Evolutionary conservation across 1,139 yeast species (phyloP).

Genomic region (Candida sp.): DNA sequence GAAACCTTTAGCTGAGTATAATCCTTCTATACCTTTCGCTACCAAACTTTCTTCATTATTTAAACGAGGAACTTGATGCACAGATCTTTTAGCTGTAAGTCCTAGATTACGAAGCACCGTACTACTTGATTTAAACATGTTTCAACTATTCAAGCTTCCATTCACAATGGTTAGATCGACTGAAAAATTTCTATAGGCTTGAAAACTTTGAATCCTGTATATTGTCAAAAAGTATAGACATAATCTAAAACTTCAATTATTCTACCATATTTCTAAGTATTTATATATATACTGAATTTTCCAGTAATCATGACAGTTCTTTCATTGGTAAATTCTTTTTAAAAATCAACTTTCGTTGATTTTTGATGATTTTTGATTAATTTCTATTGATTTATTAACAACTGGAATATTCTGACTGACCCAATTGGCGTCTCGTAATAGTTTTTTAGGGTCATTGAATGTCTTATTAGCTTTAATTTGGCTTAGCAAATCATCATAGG

Average conservation of each 20-base stretch:
- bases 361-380: neutral
- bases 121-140: slow-evolving; percentile 5
- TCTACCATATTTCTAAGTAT: too few relatives aligned
- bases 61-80: slow-evolving; percentile 69
- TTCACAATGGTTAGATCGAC: neutral
- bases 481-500: slow-evolving; percentile 54
- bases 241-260: too few relatives aligned
- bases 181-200: slow-evolving; percentile 1
- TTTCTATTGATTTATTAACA: slow-evolving; percentile 6
- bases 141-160: neutral
- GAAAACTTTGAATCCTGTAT: neutral
- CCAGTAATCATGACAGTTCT: too few relatives aligned
- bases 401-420: slow-evolving; percentile 60
- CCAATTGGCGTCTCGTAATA: slow-evolving; percentile 82
- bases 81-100: slow-evolving; percentile 19
- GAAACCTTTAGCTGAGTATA: slow-evolving; percentile 68
- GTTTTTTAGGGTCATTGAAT: slow-evolving; percentile 65
- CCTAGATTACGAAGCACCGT: slow-evolving; percentile 2
- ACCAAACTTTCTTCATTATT: slow-evolving; percentile 35
- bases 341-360: too few relatives aligned
- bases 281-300: too few relatives aligned
- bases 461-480: slow-evolving; percentile 32
- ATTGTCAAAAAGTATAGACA: neutral
- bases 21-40: slow-evolving; percentile 62
- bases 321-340: too few relatives aligned